A percentile compares a stretch with the other conserved stretches of the same genome.
Conservation (phyloP, 2,329 filamentous ascomycete species). For the Aspergillus texensis region DNA sequence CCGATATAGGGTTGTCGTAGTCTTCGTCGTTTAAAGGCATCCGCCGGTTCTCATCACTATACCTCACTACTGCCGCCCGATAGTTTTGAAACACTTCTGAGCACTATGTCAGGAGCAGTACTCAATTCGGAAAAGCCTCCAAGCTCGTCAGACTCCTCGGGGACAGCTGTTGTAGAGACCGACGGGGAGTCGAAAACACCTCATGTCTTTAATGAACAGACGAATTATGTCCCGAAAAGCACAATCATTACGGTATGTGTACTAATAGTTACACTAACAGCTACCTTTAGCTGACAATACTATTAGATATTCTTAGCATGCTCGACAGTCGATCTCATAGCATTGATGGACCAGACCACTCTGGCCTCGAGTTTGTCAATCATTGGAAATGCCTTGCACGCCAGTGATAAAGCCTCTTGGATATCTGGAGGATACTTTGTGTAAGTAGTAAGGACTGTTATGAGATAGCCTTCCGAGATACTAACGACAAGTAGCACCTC, state of each 20-base stretch:
- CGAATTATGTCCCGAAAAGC: conserved; percentile 56
- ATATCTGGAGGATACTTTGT: conserved; percentile 61
- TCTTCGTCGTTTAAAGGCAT: background rate
- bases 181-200: conserved; percentile 11
- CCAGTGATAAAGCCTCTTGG: conserved; percentile 57
- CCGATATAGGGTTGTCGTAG: background rate
- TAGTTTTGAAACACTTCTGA: background rate
- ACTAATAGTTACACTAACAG: background rate
- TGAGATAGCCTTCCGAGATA: conserved; percentile 61
- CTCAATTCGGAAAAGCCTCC: conserved; percentile 5
- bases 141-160: conserved; percentile 8
- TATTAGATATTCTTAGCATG: conserved; percentile 60
- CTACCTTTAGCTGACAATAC: background rate
- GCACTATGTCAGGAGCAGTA: conserved; percentile 5
- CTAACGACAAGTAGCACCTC: conserved; percentile 74
- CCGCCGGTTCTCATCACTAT: background rate
- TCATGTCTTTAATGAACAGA: conserved; percentile 56
- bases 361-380: conserved; percentile 59
- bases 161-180: background rate
- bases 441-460: conserved; percentile 67
- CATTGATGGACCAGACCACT: conserved; percentile 62
- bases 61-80: background rate
- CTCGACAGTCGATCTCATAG: conserved; percentile 57
- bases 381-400: conserved; percentile 54
- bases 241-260: conserved; percentile 55